Conservation (phyloP, 2,329 filamentous ascomycete species). For the Leptographium galeiforme region DNA sequence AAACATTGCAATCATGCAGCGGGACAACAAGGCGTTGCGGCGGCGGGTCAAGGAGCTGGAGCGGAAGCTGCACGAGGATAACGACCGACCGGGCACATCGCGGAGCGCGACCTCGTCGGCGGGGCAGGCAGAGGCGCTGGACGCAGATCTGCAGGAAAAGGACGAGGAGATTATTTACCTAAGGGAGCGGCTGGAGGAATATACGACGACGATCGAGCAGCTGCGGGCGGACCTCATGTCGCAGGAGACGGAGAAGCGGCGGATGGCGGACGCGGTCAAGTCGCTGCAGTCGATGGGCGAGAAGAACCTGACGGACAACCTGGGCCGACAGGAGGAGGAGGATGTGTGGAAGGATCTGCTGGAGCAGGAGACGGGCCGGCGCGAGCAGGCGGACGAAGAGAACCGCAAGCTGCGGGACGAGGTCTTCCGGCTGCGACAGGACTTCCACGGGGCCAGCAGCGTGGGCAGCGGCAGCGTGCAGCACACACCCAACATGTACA, state of each 20-base stretch:
- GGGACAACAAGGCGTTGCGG: constrained; percentile 76
- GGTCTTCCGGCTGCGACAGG: constrained; percentile 57
- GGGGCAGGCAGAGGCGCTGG: constrained; percentile 40
- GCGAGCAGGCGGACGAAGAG: constrained; percentile 85
- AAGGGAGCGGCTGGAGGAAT: constrained; percentile 74
- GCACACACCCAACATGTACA: constrained; percentile 54
- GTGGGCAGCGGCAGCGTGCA: constrained; percentile 23
- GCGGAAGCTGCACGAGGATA: constrained; percentile 57
- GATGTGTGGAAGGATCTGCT: constrained; percentile 94
- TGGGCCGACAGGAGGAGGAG: constrained; percentile 47
- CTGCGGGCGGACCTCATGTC: constrained; percentile 64
- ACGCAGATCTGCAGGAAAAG: constrained; percentile 51
- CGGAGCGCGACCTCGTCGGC: constrained; percentile 42
- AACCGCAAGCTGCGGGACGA: constrained; percentile 76
- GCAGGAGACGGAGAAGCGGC: constrained; percentile 74
- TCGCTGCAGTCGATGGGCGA: constrained; percentile 46
- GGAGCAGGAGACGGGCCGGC: constrained; percentile 76
- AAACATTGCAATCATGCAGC: constrained; percentile 73
- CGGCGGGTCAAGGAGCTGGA: constrained; percentile 77
- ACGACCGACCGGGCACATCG: constrained; percentile 47
- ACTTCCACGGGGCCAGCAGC: constrained; percentile 26
- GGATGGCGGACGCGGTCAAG: constrained; percentile 67
- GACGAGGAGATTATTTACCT: constrained; percentile 80
- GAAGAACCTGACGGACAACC: constrained; percentile 23
- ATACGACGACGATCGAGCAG: constrained; percentile 70